Evolutionary conservation across 2,329 filamentous ascomycete genomes (phyloP).

Genomic region (Spiromastix sp.): DNA sequence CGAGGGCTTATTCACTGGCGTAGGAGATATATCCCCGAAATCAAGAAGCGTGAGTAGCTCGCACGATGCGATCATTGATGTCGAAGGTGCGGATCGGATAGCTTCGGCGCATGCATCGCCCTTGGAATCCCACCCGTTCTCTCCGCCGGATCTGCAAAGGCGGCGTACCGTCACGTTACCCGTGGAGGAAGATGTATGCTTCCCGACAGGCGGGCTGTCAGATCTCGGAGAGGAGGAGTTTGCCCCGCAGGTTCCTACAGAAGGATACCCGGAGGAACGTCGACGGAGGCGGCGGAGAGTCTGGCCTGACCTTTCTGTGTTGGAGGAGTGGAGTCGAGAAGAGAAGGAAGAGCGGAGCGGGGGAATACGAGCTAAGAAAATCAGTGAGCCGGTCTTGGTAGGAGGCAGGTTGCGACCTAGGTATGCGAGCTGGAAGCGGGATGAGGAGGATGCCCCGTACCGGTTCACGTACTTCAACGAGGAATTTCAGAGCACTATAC

Average conservation of each 20-base stretch:
- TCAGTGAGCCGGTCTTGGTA: conserved; percentile 86
- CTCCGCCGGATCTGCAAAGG: conserved; percentile 30
- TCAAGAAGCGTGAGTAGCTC: conserved; percentile 16
- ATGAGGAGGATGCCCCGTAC: conserved; percentile 83
- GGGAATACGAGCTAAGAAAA: conserved; percentile 75
- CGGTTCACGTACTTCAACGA: conserved; percentile 99
- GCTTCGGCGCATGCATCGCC: conserved; percentile 22
- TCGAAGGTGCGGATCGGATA: conserved; percentile 25
- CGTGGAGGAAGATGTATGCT: conserved; percentile 84
- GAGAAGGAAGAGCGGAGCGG: conserved; percentile 84
- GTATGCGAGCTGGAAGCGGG: conserved; percentile 70
- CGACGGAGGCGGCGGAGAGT: conserved; percentile 55
- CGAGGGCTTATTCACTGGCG: conserved; percentile 40
- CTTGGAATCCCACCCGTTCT: conserved; percentile 28
- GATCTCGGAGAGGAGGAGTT: conserved; percentile 72
- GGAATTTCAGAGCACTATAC: conserved; percentile 88
- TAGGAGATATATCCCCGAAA: conserved; percentile 27
- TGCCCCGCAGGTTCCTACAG: conserved; percentile 39
- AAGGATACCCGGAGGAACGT: conserved; percentile 29
- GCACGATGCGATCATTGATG: conserved; percentile 35
- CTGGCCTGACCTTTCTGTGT: conserved; percentile 75
- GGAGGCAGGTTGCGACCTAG: conserved; percentile 79
- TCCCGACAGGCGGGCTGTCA: conserved; percentile 67
- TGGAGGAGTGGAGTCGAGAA: conserved; percentile 82
- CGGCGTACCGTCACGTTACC: conserved; percentile 52